Evolutionary conservation across 805 yeast genomes (phyloP), one percentile per base, ranked within the genome.

Genomic region (Kuraishia piskuri): DNA sequence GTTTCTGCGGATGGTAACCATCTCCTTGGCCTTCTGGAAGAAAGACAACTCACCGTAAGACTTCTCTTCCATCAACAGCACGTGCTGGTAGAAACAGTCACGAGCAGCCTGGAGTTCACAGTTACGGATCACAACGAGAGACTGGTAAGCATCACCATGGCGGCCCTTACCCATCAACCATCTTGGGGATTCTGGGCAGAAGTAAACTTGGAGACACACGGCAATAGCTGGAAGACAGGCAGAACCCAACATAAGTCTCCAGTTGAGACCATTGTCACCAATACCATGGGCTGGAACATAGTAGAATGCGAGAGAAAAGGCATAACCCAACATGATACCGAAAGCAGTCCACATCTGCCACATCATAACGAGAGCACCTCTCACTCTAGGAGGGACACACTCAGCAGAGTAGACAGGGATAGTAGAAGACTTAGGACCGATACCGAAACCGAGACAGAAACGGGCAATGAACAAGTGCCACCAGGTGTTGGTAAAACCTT

Each of bases 261-360:
- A 84, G 60, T 78, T 78, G 60, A 84, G 73, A 17, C 83, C 84
- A 21, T 47, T 47, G 17, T 71, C 71, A 37, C 70, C 70, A 55
- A 79, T 74, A 7, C 77, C 75, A 51, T 67, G 68, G 46, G 62
- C 65, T 2, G 79, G 76, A 50, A 84, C 80, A 50, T 73, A 68
- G 68, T 79, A 82, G 61, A 84, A 83, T 0, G 87, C 88, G 59
- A 84, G 68, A 4, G 81, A 76, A 49, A 85, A 75, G 46, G 81
- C 84, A 63, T 83, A 82, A 53, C 90, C 90, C 64, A 84, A 72
- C 79, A 83, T 82, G 58, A 84, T 83, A 63, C 90, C 90, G 58
- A 82, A 80, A 7, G 89, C 89, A 5, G 89, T 84, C 74, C 82
- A 83, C 57, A 83, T 74, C 66, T 84, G 89, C 89, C 89, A 84